Evolutionary conservation across 108 stramenopile genomes (phyloP).

Genomic region (Cyclotella kingstonii): DNA sequence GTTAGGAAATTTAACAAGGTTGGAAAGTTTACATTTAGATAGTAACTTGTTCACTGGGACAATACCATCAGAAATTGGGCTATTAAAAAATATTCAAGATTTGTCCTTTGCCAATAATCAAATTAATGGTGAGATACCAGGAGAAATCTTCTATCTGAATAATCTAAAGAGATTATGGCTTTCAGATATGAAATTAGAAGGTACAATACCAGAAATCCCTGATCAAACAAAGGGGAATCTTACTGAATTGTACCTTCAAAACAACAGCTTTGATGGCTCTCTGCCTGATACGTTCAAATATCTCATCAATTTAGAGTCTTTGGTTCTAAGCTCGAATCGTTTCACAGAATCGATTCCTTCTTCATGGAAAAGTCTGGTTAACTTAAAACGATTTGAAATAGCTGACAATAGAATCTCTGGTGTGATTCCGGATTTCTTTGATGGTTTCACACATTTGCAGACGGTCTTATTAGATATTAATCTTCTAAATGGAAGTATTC

Average conservation of each 20-base stretch:
- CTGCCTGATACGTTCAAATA: slow-evolving; percentile 18
- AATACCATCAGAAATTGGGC: slow-evolving; percentile 34
- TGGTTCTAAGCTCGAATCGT: slow-evolving; percentile 22
- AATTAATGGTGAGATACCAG: slow-evolving; percentile 31
- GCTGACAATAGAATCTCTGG: slow-evolving; percentile 14
- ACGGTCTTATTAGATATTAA: slow-evolving; percentile 7
- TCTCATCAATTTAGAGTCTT: slow-evolving; percentile 15
- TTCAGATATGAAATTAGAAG: slow-evolving; percentile 5
- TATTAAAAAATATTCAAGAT: slow-evolving; percentile 24
- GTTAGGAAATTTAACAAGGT: slow-evolving; percentile 22
- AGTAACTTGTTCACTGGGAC: slow-evolving; percentile 31
- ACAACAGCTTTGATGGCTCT: slow-evolving; percentile 4
- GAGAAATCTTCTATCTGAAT: slow-evolving; percentile 13
- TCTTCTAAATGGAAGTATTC: slow-evolving; percentile 2
- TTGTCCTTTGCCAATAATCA: slow-evolving; percentile 22
- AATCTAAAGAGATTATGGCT: slow-evolving; percentile 18
- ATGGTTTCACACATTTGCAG: slow-evolving; percentile 16
- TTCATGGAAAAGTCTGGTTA: slow-evolving; percentile 28
- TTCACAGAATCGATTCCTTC: slow-evolving; percentile 23
- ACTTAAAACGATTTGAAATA: slow-evolving; percentile 10
- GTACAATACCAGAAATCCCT: slow-evolving; percentile 3
- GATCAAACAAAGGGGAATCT: neutral
- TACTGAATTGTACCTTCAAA: slow-evolving; percentile 14
- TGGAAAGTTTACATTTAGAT: slow-evolving; percentile 30
- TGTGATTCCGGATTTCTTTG: slow-evolving; percentile 16